Evolutionary conservation across 129 eudicot genomes (phyloP), one percentile per base, ranked within the genome.

Genomic region (Deinandra increscens): DNA sequence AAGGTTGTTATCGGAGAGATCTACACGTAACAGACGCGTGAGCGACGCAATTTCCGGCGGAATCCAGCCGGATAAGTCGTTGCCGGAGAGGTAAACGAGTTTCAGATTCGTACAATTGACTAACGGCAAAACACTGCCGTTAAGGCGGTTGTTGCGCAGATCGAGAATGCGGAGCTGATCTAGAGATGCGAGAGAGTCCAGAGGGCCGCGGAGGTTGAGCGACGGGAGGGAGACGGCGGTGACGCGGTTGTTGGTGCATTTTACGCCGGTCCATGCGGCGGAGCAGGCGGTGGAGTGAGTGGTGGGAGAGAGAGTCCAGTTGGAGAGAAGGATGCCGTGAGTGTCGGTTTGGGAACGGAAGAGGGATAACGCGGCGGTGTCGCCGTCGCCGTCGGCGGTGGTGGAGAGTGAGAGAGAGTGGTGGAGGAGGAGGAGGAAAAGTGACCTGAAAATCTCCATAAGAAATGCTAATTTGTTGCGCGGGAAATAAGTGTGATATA

Each of bases 141-240:
- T 93, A 34, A 93, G 83, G 64, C 99, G 95, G 78, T 93, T 93
- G 69, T 82, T 42, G 31, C 79, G 83, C 56, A 93, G 97, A 66
- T 93, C 93, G 22, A 93, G 88, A 48, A 84, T 48, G 10, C 97
- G 99, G 75, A 93, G 99, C 80, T 89, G 95, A 50, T 81, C 88
- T 31, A 93, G 85, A 3, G 97, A 83, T 66, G 97, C 75, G 29
- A 93, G 87, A 18, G 90, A 76, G 55, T 69, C 79, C 37, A 93
- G 75, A 2, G 92, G 86, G 48, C 99, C 97, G 9, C 99, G 97
- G 81, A 93, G 95, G 81, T 81, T 80, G 70, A 77, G 81, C 48
- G 80, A 83, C 2, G 97, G 90, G 68, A 93, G 92, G 46, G 63
- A 45, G 26, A 93, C 64, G 65, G 87, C 65, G 44, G 85, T 81